Evolutionary conservation across 2,329 filamentous ascomycete genomes (phyloP), one percentile per base, ranked within the genome.

Genomic region (Colletotrichum plurivorum): DNA sequence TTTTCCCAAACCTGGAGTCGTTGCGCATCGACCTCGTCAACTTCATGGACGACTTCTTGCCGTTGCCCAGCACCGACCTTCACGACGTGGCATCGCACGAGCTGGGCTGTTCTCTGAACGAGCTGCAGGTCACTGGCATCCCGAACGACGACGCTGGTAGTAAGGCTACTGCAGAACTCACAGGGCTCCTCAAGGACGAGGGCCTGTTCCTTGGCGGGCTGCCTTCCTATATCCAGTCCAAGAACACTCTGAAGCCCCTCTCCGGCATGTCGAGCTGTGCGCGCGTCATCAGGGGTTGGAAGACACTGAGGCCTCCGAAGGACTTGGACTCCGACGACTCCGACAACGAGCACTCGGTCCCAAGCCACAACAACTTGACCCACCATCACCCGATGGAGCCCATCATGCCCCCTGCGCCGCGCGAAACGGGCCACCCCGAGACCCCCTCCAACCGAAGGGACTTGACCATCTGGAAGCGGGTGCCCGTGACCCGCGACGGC

Each of bases 11-110:
- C 16, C 78, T 89, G 4, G 77, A 80, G 27, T 79, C 79, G 18
- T 76, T 88, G 48, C 84, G 86, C 43, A 80, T 89, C 41, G 87
- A 89, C 68, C 81, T 88, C 18, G 84, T 88, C 72, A 88, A 88
- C 71, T 89, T 88, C 54, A 81, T 82, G 2, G 81, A 84, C 43
- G 77, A 82, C 2, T 78, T 84, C 31, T 75, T 87, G 41, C 80
- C 81, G 2, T 83, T 80, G 62, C 82, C 84, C 1, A 84, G 83
- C 2, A 76, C 80, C 4, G 83, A 85, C 53, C 78, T 88, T 16
- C 86, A 88, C 73, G 83, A 86, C 56, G 76, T 87, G n/a, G 82
- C 85, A 4, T 84, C 83, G 16, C 85, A 88, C 67, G 85, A 88
- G 70, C 79, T 88, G 4, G 85, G 84, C 3, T 87, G 84, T 71